A percentile compares a stretch with the other conserved stretches of the same genome.
Evolutionary conservation across 306 rosid genomes (phyloP).

Genomic region (Trichosanthes truncata): DNA sequence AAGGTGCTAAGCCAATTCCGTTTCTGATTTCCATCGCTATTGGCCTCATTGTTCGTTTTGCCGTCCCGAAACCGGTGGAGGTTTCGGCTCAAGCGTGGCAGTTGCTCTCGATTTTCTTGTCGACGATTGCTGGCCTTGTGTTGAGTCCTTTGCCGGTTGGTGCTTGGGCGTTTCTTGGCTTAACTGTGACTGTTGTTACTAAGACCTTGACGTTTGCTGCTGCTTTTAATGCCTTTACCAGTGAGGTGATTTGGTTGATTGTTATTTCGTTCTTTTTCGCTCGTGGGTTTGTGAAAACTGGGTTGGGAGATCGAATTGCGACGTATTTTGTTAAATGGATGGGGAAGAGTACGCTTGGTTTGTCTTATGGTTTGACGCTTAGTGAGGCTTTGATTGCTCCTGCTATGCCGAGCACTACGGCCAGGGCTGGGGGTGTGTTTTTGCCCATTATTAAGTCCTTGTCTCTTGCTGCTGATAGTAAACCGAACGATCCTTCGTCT

Average conservation of each 20-base stretch:
- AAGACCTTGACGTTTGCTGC: conserved; percentile 52
- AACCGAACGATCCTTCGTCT: conserved; percentile 45
- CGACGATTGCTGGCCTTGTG: conserved; percentile 84
- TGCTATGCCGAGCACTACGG: conserved; percentile 97
- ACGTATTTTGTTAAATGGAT: conserved; percentile 80
- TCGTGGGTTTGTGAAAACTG: conserved; percentile 93
- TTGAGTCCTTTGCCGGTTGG: conserved; percentile 88
- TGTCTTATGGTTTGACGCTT: conserved; percentile 75
- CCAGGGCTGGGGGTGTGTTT: conserved; percentile 92
- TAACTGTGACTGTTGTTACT: conserved; percentile 52
- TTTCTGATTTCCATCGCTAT: conserved; percentile 38
- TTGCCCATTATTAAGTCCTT: conserved; percentile 84
- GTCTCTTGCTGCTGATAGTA: conserved; percentile 74
- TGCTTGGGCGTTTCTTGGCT: conserved; percentile 88
- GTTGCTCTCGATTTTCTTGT: conserved; percentile 66
- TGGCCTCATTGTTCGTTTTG: conserved; percentile 54
- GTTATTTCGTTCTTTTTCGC: conserved; percentile 95
- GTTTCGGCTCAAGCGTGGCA: conserved; percentile 83
- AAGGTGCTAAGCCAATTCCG: conserved; percentile 68
- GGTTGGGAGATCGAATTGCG: conserved; percentile 82
- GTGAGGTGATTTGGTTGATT: conserved; percentile 88
- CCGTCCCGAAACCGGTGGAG: conserved; percentile 62
- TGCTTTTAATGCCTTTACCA: conserved; percentile 83
- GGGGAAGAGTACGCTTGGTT: conserved; percentile 82
- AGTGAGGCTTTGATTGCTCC: conserved; percentile 91